phyloP scores from a whole-genome alignment of 2,329 filamentous ascomycete species.

The Orbilia oligospora region DNA sequence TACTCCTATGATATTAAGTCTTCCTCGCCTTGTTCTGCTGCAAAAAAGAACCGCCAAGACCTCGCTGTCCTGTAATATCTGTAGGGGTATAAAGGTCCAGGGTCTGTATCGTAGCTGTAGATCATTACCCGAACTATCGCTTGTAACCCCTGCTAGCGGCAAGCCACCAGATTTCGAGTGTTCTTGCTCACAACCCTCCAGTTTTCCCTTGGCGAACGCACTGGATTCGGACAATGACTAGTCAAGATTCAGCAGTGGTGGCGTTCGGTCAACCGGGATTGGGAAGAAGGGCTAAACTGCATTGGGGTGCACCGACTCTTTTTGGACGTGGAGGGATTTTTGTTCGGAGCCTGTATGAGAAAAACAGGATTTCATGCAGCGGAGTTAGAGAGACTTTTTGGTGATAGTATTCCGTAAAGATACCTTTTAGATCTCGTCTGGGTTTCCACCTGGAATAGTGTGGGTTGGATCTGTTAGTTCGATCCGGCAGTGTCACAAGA shows the following conservation, averaged over 20 bases:
- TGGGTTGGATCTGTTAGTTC: constrained; percentile 34
- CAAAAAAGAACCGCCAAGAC: constrained; percentile 36
- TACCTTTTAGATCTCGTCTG: constrained; percentile 9
- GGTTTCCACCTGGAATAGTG: constrained; percentile 18
- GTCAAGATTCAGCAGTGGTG: constrained; percentile 41
- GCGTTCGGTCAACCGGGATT: constrained; percentile 53
- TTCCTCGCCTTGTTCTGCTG: constrained; percentile 18
- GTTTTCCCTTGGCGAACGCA: constrained; percentile 13
- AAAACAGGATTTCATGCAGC: constrained; percentile 56
- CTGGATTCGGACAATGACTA: constrained; percentile 44
- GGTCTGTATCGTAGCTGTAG: constrained; percentile 60
- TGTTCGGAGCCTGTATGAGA: constrained; percentile 26
- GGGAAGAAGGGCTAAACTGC: constrained; percentile 18
- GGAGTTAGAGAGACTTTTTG: constrained; percentile 23
- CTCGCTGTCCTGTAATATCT: constrained; percentile 30
- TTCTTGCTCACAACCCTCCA: constrained; percentile 13
- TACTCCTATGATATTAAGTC: constrained; percentile 43
- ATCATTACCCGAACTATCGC: constrained; percentile 56
- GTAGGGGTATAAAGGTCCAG: constrained; percentile 43
- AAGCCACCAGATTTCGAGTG: constrained; percentile 58
- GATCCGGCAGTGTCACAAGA: constrained; percentile 34
- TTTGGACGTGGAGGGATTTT: constrained; percentile 32
- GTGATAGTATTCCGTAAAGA: constrained; percentile 19
- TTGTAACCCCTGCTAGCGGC: constrained; percentile 48
- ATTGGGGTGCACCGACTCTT: constrained; percentile 30